Evolutionary conservation across 108 stramenopile species (phyloP).

Genomic region (Pseudonitzschia pungens): DNA sequence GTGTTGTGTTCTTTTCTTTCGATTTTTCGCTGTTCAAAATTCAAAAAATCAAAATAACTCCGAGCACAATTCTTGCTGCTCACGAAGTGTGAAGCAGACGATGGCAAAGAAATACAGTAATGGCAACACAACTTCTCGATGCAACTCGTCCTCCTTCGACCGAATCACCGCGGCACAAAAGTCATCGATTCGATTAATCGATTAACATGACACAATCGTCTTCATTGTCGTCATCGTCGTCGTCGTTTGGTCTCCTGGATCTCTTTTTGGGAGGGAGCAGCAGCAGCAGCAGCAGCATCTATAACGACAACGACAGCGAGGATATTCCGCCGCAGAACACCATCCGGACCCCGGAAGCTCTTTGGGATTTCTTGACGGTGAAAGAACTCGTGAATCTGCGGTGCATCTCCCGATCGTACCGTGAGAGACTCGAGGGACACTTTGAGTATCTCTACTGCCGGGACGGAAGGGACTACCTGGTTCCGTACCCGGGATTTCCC

Average conservation of each 20-base stretch:
- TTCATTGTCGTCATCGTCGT: neutral
- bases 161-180: neutral
- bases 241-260: neutral
- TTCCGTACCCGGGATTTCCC: conserved; percentile 55
- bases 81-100: no score
- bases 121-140: neutral
- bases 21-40: no score
- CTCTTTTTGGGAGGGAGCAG: conserved; percentile 4
- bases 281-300: neutral
- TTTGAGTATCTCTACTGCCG: conserved; percentile 46
- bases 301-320: neutral
- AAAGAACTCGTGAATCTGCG: conserved; percentile 36
- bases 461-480: conserved; percentile 48
- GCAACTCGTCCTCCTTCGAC: neutral
- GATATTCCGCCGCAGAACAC: neutral
- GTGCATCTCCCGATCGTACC: conserved; percentile 30
- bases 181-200: neutral
- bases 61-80: no score
- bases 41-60: no score
- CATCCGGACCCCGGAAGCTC: conserved; percentile 16
- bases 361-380: conserved; percentile 39
- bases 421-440: conserved; percentile 24
- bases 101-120: no score
- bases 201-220: neutral
- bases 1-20: no score